Evolutionary conservation across 805 yeast genomes (phyloP).

Genomic region (Suhomyces kilbournensis): DNA sequence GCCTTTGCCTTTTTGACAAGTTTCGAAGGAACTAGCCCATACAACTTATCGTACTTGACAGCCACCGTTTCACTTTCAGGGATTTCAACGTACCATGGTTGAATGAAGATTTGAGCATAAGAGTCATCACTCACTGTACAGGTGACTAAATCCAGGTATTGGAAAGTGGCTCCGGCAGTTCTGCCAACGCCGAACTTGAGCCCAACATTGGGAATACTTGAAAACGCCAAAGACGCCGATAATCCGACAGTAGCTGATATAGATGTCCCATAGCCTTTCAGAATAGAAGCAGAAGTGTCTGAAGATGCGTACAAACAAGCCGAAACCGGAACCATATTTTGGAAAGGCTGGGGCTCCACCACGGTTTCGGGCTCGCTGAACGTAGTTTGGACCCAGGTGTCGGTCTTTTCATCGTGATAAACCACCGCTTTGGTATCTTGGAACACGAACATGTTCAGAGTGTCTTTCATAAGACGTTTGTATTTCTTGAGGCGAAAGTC

Average conservation of each 20-base stretch:
- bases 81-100: slow-evolving; percentile 7
- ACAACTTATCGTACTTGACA: background rate
- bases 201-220: background rate
- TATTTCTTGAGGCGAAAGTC: background rate
- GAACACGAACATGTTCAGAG: background rate
- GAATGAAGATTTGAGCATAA: slow-evolving; percentile 8
- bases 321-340: slow-evolving; percentile 7
- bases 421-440: background rate
- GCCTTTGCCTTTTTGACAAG: background rate
- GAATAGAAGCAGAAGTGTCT: background rate
- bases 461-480: background rate
- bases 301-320: slow-evolving; percentile 4
- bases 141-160: slow-evolving; percentile 1
- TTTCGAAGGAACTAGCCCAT: background rate
- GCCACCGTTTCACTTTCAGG: slow-evolving; percentile 3
- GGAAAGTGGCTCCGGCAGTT: background rate
- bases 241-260: background rate
- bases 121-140: slow-evolving; percentile 2
- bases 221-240: background rate
- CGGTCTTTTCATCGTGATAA: background rate
- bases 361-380: background rate
- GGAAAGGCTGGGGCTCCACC: background rate
- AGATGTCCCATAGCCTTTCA: background rate
- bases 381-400: background rate
- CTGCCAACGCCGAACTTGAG: background rate